These are phyloP conservation scores for Populus trichocarpa DNA, from an alignment of 441 rosid genomes.

Conservation along the genomic window DNA sequence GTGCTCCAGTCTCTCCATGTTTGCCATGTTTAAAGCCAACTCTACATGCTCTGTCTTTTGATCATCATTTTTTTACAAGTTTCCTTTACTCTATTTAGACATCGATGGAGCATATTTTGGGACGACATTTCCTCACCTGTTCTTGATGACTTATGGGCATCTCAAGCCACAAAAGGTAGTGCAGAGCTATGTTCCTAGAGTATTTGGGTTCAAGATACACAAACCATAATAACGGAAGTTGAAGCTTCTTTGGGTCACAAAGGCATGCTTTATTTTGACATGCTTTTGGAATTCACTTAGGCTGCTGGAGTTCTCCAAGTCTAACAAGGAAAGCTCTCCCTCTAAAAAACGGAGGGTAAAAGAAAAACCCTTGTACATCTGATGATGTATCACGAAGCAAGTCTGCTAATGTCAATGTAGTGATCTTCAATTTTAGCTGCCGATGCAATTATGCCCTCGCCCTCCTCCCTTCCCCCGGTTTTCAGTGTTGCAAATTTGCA, in stretches of 20 bases:
- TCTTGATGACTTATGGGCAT: slow-evolving; percentile 84
- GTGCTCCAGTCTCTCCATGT: not conserved
- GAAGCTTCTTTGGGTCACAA: slow-evolving; percentile 13
- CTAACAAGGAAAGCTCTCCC: slow-evolving; percentile 15
- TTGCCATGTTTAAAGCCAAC: not conserved
- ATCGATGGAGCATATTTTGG: slow-evolving; percentile 96
- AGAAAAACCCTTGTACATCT: not conserved
- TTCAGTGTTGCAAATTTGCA: not conserved
- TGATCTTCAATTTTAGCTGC: slow-evolving; percentile 22
- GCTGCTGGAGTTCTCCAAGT: slow-evolving; percentile 11
- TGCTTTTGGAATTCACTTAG: slow-evolving; percentile 19
- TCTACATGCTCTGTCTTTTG: slow-evolving; percentile 7
- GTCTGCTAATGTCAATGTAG: slow-evolving; percentile 12
- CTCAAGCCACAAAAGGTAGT: slow-evolving; percentile 76
- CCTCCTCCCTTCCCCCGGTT: not conserved
- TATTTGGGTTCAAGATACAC: slow-evolving; percentile 89
- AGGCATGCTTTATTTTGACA: slow-evolving; percentile 20
- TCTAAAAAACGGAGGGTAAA: not conserved
- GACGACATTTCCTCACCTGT: slow-evolving; percentile 85
- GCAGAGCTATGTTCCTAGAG: slow-evolving; percentile 77
- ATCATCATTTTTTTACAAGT: slow-evolving; percentile 18
- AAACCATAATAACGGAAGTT: slow-evolving; percentile 35
- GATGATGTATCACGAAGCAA: slow-evolving; percentile 21
- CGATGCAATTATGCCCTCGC: slow-evolving; percentile 2
- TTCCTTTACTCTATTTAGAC: slow-evolving; percentile 62